phyloP scores from a whole-genome alignment of 176 grass and related monocot species.

The Tuctoria greenei region DNA sequence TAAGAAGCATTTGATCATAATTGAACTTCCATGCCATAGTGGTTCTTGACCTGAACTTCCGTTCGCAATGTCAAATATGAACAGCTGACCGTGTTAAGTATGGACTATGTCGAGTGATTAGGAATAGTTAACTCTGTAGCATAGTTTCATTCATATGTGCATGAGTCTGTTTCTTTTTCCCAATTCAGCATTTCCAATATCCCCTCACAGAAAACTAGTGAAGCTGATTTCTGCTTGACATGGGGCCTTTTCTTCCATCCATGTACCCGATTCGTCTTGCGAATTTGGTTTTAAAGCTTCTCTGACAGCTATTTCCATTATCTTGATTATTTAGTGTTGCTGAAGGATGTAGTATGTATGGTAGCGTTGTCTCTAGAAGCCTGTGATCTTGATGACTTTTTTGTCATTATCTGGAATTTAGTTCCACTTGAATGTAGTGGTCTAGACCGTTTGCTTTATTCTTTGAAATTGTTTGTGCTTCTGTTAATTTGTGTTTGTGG shows the following conservation, averaged over 20 bases:
- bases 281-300: constrained; percentile 1
- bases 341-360: constrained; percentile 19
- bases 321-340: not conserved
- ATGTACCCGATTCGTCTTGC: not conserved
- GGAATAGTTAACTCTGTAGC: not conserved
- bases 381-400: constrained; percentile 3
- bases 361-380: not conserved
- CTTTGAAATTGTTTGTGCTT: not conserved
- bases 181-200: not conserved
- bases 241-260: not conserved
- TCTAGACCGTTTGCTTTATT: constrained; percentile 19
- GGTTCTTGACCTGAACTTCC: constrained; percentile 1
- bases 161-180: constrained; percentile 16
- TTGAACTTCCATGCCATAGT: not conserved
- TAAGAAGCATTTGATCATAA: not conserved
- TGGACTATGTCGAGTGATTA: not conserved
- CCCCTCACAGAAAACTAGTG: not conserved
- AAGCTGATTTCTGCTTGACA: constrained; percentile 11
- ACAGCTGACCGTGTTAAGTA: not conserved
- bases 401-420: constrained; percentile 9
- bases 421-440: constrained; percentile 30
- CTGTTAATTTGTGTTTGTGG: constrained; percentile 22
- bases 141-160: not conserved
- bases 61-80: constrained; percentile 21
- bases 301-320: constrained; percentile 5